Evolutionary conservation across 257 asterid species (phyloP).

Genomic region (Solanum stenotomum): DNA sequence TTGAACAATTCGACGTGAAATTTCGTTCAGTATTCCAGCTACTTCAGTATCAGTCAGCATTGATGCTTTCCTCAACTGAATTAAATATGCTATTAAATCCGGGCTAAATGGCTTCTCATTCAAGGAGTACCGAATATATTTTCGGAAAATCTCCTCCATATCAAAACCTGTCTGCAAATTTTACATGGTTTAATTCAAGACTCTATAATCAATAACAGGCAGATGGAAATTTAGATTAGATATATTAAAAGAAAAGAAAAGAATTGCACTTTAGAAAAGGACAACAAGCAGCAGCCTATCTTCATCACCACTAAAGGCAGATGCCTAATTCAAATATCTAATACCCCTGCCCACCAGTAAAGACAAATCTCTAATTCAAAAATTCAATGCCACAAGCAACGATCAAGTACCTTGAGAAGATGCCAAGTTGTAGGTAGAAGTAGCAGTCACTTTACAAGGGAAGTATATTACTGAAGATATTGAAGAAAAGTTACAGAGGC

Average conservation of each 20-base stretch:
- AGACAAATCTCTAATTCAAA: not conserved
- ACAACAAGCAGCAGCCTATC: not conserved
- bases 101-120: constrained; percentile 94
- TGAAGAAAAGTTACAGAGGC: not conserved
- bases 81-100: constrained; percentile 57
- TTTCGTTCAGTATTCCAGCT: constrained; percentile 75
- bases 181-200: not conserved
- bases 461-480: not conserved
- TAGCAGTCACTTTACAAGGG: not conserved
- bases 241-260: not conserved
- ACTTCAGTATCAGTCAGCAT: constrained; percentile 69
- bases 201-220: not conserved
- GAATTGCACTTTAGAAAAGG: not conserved
- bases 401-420: not conserved
- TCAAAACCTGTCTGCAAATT: constrained; percentile 79
- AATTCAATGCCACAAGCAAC: not conserved
- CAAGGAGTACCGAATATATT: constrained; percentile 79
- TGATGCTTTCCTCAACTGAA: constrained; percentile 73
- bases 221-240: not conserved
- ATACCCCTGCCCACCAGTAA: not conserved
- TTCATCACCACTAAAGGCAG: not conserved
- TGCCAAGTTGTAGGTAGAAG: not conserved
- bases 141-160: constrained; percentile 73
- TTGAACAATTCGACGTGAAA: constrained; percentile 74
- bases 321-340: not conserved